Conservation (phyloP, 495 filamentous ascomycete genomes). For the Lentithecium fluviatile region DNA sequence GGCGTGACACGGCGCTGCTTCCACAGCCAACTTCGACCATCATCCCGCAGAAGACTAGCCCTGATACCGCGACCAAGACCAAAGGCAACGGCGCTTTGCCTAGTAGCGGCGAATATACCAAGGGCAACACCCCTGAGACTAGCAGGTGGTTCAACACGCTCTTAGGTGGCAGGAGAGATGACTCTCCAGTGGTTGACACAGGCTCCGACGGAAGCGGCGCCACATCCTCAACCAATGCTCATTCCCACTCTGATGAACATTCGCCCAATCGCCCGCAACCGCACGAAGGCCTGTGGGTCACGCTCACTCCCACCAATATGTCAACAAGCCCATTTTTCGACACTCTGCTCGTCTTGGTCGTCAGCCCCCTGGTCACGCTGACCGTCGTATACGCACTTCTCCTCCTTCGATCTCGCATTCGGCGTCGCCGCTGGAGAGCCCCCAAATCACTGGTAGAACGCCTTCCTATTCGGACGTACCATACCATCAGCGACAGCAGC, state of each 20-base stretch:
- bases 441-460: conserved; percentile 94
- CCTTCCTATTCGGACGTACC: conserved; percentile 92
- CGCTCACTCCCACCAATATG: conserved; percentile 84
- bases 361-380: conserved; percentile 88
- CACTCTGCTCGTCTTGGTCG: conserved; percentile 86
- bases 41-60: conserved; percentile 22
- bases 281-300: conserved; percentile 91
- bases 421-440: conserved; percentile 87
- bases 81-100: conserved; percentile 72
- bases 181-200: conserved; percentile 8
- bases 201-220: neutral
- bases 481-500: conserved; percentile 66
- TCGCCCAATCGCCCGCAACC: conserved; percentile 42
- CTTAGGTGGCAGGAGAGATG: conserved; percentile 13
- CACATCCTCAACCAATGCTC: neutral
- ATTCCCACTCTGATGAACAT: conserved; percentile 12
- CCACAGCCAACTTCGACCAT: conserved; percentile 31
- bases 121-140: conserved; percentile 27
- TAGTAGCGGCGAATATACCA: conserved; percentile 71
- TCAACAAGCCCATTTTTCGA: conserved; percentile 95
- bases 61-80: conserved; percentile 37
- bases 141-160: conserved; percentile 27
- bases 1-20: conserved; percentile 79
- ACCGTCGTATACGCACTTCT: conserved; percentile 91
- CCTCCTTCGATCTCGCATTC: conserved; percentile 82